A percentile compares a stretch with the other conserved stretches of the same genome.
Evolutionary conservation across 345 rosid species (phyloP).

Genomic region (Eucalyptus marginata): DNA sequence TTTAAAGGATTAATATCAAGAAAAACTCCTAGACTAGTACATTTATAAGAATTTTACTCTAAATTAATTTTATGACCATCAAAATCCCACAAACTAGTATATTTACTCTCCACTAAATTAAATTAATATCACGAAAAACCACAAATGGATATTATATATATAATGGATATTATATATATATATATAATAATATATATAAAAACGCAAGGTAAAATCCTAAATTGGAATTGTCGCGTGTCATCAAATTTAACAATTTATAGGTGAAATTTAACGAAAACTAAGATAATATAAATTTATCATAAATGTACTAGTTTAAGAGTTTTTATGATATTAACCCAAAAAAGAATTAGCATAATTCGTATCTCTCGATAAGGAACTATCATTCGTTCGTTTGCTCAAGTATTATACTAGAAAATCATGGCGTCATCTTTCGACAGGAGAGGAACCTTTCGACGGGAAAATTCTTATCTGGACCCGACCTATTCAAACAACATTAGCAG

Average conservation of each 20-base stretch:
- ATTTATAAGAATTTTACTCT: too few species aligned
- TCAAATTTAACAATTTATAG: accelerated
- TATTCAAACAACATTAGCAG: not conserved
- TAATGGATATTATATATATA: too few species aligned
- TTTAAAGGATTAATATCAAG: too few species aligned
- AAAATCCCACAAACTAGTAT: not conserved
- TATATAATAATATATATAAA: too few species aligned
- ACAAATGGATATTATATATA: accelerated
- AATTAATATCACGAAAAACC: accelerated
- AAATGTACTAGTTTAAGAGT: accelerated
- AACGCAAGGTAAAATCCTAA: accelerated
- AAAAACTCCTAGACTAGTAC: too few species aligned
- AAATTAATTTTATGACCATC: too few species aligned
- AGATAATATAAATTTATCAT: too few species aligned
- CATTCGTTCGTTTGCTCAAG: accelerated
- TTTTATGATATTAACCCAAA: too few species aligned
- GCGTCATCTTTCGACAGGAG: accelerated
- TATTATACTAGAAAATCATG: not conserved
- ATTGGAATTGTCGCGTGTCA: accelerated
- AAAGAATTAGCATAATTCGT: not conserved
- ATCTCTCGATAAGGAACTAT: too few species aligned
- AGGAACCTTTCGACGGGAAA: not conserved
- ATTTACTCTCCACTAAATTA: accelerated
- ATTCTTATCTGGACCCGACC: not conserved
- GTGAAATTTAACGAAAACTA: not conserved